Evolutionary conservation across 225 moss, liverwort and hornwort species (phyloP), one percentile per base, ranked within the genome.

Genomic region (Pseudisothecium myosuroides): DNA sequence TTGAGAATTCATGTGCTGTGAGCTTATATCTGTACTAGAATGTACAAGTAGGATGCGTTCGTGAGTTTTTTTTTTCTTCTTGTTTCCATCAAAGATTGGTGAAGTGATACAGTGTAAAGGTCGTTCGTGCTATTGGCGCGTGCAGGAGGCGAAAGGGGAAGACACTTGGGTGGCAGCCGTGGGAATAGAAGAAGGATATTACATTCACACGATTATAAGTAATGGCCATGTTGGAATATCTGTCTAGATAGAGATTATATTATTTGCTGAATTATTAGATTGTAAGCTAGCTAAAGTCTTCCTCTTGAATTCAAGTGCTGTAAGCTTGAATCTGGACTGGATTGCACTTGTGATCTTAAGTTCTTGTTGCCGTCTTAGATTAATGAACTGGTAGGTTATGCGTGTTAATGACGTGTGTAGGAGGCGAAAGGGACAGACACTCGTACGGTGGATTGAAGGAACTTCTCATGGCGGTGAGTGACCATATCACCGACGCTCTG

Each of bases 401-500:
- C 52, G 34, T 65, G 77, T 34, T 88, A 50, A 82, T 32, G 64
- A 81, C 54, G 63, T 47, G 82, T 87, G 89, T 65, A 90, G 92
- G 87, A 85, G 68, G 77, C 82, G 69, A 73, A 64, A 85, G 72
- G 64, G 82, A 60, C 49, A 61, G 64, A 64, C 59, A 43, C 21
- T 62, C 80, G 80, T 85, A 59, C 45, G 66, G 81, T 77, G 89
- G 58, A 85, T 77, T 88, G 82, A 87, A 91, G 84, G 37, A 85
- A 24, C 37, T 82, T 87, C 82, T 91, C 85, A 92, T 92, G 92
- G 92, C 91, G 89, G 92, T 92, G 83, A 92, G 92, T 89, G 78
- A 45, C 68, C 56, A 36, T 73, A 21, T 55, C n/a, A 82, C 37
- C 19, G 79, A 64, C 24, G 52, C 73, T 84, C 11, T 62, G 78